Evolutionary conservation across 805 yeast species (phyloP).

Genomic region (Diddensiella transvaalensis): DNA sequence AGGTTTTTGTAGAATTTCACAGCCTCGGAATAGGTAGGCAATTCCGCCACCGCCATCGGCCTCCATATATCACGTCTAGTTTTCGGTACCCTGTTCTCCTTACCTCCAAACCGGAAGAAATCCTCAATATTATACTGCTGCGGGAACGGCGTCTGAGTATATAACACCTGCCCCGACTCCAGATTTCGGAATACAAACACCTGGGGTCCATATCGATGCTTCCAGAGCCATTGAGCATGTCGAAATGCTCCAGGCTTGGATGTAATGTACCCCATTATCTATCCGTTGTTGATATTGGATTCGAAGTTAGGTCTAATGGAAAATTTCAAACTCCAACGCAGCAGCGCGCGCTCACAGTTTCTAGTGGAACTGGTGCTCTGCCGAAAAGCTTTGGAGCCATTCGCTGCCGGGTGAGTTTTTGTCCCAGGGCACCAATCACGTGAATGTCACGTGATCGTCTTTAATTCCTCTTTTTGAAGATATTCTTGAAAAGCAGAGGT

Average conservation of each 20-base stretch:
- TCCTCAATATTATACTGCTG: constrained; percentile 49
- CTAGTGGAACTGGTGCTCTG: too few species aligned
- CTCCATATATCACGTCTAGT: constrained; percentile 87
- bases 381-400: too few species aligned
- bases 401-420: too few species aligned
- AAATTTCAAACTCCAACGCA: too few species aligned
- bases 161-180: constrained; percentile 85
- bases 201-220: constrained; percentile 73
- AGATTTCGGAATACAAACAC: constrained; percentile 79
- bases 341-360: too few species aligned
- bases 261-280: too few species aligned
- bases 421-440: too few species aligned
- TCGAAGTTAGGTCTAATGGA: too few species aligned
- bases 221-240: constrained; percentile 53
- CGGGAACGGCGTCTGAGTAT: constrained; percentile 74
- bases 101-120: constrained; percentile 78
- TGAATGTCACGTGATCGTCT: too few species aligned
- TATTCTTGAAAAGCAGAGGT: too few species aligned
- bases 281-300: too few species aligned
- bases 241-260: constrained; percentile 32
- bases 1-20: constrained; percentile 70
- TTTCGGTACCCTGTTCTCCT: constrained; percentile 81
- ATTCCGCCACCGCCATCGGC: constrained; percentile 78
- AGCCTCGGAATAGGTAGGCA: constrained; percentile 58
- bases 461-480: too few species aligned